These are phyloP conservation scores for Balakata baccata DNA, from an alignment of 345 rosid genomes.

Conservation along the genomic window DNA sequence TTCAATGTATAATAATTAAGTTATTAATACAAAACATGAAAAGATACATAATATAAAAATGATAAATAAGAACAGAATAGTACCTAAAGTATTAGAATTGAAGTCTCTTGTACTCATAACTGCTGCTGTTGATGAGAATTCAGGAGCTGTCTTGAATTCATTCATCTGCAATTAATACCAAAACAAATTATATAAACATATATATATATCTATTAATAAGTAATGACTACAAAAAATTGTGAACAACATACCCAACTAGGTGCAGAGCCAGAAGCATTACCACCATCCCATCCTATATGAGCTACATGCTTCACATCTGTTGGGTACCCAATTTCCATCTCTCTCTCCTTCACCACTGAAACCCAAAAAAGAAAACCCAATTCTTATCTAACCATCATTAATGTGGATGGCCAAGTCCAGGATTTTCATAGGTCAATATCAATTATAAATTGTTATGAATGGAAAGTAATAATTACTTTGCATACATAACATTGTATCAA, in stretches of 20 bases:
- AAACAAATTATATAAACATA: slow-evolving; percentile 5
- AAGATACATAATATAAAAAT: background rate
- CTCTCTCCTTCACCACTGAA: slow-evolving; percentile 70
- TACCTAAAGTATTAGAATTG: slow-evolving; percentile 68
- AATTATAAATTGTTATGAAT: background rate
- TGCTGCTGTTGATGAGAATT: slow-evolving; percentile 54
- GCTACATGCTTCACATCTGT: slow-evolving; percentile 96
- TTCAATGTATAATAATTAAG: too few relatives aligned
- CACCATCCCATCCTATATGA: slow-evolving; percentile 83
- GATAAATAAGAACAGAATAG: background rate
- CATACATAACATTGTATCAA: too few relatives aligned
- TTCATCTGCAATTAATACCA: slow-evolving; percentile 57
- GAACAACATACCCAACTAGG: slow-evolving; percentile 78
- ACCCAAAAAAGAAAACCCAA: slow-evolving; percentile 1
- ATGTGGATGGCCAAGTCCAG: too few relatives aligned
- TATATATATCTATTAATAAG: background rate
- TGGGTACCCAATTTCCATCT: slow-evolving; percentile 85
- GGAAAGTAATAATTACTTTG: background rate
- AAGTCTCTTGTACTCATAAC: slow-evolving; percentile 53
- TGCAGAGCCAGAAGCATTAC: slow-evolving; percentile 46
- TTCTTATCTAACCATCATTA: too few relatives aligned
- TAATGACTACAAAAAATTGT: background rate
- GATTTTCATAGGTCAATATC: background rate
- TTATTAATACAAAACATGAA: background rate
- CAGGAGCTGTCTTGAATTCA: slow-evolving; percentile 68